Conservation (phyloP, 2,329 filamentous ascomycete genomes). For the Shiraia sp. region DNA sequence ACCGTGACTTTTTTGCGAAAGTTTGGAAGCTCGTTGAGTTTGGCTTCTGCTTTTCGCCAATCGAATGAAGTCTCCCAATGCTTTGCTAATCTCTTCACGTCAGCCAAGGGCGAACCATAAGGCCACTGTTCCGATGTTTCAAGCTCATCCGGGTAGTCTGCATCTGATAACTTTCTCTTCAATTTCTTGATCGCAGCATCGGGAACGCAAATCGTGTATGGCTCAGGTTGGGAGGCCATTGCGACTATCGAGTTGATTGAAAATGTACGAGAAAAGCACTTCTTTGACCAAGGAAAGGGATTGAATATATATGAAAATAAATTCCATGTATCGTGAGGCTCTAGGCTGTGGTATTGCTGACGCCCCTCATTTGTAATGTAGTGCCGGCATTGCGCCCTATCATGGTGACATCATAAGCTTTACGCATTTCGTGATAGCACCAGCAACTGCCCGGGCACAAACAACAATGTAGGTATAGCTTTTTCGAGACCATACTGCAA, state of each 20-base stretch:
- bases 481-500: not conserved
- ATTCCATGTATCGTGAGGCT: no score
- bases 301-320: not conserved
- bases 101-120: conserved; percentile 62
- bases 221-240: conserved; percentile 18
- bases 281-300: not conserved
- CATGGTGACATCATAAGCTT: no score
- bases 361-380: no score
- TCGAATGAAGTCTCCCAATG: conserved; percentile 63
- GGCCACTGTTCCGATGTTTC: conserved; percentile 54
- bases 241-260: not conserved
- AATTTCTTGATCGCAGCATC: conserved; percentile 58
- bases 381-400: no score
- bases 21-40: conserved; percentile 65
- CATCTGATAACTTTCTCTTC: conserved; percentile 57
- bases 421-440: no score
- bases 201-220: conserved; percentile 32
- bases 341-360: no score
- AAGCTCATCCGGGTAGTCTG: conserved; percentile 61
- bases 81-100: conserved; percentile 61
- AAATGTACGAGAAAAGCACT: not conserved
- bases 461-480: not conserved
- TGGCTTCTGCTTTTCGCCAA: conserved; percentile 63
- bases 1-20: conserved; percentile 59
- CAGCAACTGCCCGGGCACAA: no score